Evolutionary conservation across 1,284 basidiomycete genomes (phyloP).

Genomic region (Papiliotrema fonsecae): DNA sequence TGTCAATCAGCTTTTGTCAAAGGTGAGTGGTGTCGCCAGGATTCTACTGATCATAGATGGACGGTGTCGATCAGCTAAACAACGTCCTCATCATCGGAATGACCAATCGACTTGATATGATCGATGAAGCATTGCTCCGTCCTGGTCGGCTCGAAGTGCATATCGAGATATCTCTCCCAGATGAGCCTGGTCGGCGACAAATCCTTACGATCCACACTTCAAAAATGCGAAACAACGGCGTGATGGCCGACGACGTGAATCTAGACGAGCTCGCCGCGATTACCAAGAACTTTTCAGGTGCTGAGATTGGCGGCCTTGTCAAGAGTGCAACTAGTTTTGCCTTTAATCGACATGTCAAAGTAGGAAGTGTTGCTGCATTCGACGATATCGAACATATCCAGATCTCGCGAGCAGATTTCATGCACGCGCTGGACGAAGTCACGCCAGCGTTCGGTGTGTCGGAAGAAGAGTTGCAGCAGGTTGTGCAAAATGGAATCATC

Average conservation of each 20-base stretch:
- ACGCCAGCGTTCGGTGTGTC: conserved; percentile 96
- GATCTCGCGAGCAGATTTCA: conserved; percentile 83
- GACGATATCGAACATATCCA: conserved; percentile 92
- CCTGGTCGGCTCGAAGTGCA: conserved; percentile 99
- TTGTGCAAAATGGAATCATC: conserved; percentile 96
- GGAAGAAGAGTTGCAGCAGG: conserved; percentile 90
- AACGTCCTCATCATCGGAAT: conserved; percentile 99
- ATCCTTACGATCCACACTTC: conserved; percentile 93
- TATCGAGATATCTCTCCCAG: conserved; percentile 97
- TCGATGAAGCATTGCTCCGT: conserved; percentile 94
- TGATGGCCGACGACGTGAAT: conserved; percentile 87
- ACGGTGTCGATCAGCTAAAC: conserved; percentile 98
- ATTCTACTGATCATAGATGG: conserved; percentile 62
- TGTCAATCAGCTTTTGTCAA: conserved; percentile 96
- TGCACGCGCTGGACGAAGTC: conserved; percentile 89
- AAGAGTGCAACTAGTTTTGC: conserved; percentile 98
- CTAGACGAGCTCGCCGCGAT: conserved; percentile 72
- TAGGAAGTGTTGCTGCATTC: conserved; percentile 91
- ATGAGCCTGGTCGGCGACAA: conserved; percentile 86
- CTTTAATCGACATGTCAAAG: conserved; percentile 94
- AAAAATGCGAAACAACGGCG: conserved; percentile 87
- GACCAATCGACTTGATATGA: conserved; percentile 99
- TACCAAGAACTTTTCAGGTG: conserved; percentile 98
- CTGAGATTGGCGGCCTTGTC: conserved; percentile 91
- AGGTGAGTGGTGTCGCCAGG: conserved; percentile 54